phyloP scores from a whole-genome alignment of 2,329 filamentous ascomycete species.

The Penicillium corylophilum region DNA sequence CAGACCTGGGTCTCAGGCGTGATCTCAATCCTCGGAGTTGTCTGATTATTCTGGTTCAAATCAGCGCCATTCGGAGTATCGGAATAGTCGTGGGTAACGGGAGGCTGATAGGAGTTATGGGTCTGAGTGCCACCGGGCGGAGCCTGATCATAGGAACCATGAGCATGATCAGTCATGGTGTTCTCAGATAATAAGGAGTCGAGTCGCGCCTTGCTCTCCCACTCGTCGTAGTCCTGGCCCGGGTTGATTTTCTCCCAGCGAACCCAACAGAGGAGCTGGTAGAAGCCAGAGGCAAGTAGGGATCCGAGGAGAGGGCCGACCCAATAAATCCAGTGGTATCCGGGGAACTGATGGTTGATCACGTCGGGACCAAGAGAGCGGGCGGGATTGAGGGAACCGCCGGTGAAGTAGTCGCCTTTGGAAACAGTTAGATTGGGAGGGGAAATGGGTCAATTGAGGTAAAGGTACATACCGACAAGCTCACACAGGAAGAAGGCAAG shows the following conservation, averaged over 20 bases:
- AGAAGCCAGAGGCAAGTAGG: conserved; percentile 51
- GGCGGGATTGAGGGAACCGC: conserved; percentile 50
- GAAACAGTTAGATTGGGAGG: background rate
- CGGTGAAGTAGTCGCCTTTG: conserved; percentile 49
- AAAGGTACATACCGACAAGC: conserved; percentile 41
- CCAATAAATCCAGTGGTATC: conserved; percentile 55
- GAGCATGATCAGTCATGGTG: conserved; percentile 9
- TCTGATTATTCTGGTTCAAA: background rate
- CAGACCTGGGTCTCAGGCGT: too few relatives aligned
- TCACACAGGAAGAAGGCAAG: conserved; percentile 66
- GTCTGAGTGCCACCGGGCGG: background rate
- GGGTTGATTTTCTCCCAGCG: conserved; percentile 48
- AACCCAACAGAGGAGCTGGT: conserved; percentile 47
- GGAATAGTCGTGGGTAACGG: background rate
- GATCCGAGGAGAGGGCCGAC: conserved; percentile 48
- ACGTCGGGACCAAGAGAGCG: conserved; percentile 50
- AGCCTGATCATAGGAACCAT: background rate
- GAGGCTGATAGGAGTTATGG: background rate
- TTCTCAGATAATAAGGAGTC: conserved; percentile 17
- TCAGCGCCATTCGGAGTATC: background rate
- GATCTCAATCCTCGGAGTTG: too few relatives aligned
- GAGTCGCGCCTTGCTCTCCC: conserved; percentile 26
- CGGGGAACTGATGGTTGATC: conserved; percentile 45
- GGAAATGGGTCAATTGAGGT: background rate
- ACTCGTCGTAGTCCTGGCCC: conserved; percentile 56